Conservation (phyloP, 108 stramenopile species). For the Nitzschia putrida region DNA sequence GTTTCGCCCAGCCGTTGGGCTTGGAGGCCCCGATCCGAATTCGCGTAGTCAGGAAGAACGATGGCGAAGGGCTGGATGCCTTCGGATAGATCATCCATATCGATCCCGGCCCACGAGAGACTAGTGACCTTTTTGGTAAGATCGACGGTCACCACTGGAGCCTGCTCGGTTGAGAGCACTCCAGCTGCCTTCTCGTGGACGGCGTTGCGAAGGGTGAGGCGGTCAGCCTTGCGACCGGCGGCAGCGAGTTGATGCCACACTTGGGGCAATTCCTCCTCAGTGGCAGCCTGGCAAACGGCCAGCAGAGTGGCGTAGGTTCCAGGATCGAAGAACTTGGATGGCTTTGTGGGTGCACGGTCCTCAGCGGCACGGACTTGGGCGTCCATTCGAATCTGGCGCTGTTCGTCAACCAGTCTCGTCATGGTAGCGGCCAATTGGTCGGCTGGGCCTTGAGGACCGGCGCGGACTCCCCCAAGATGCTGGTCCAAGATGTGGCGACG, state of each 20-base stretch:
- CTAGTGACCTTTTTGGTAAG: conserved; percentile 4
- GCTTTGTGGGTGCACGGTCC: not conserved
- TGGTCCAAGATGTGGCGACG: not conserved
- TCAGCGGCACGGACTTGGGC: not conserved
- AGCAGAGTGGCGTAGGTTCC: not conserved
- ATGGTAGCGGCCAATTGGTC: not conserved
- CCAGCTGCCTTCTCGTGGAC: not conserved
- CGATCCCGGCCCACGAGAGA: conserved; percentile 6
- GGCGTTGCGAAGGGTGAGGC: not conserved
- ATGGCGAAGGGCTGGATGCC: conserved; percentile 12
- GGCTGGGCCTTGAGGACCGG: not conserved
- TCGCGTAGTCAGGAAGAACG: conserved; percentile 9
- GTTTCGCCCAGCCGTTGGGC: not conserved
- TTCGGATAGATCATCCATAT: conserved; percentile 4
- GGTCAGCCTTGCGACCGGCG: conserved; percentile 1
- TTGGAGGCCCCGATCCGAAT: not conserved
- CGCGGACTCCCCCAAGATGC: not conserved
- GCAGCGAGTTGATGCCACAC: not conserved
- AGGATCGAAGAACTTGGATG: not conserved
- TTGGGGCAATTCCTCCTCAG: not conserved
- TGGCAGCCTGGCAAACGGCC: conserved; percentile 1
- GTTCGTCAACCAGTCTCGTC: not conserved
- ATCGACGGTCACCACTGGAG: conserved; percentile 3
- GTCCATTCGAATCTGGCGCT: not conserved
- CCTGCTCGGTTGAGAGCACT: not conserved